These are phyloP conservation scores for Bryopsis sp. DNA, from an alignment of 139 green algal genomes.

Conservation along the genomic window DNA sequence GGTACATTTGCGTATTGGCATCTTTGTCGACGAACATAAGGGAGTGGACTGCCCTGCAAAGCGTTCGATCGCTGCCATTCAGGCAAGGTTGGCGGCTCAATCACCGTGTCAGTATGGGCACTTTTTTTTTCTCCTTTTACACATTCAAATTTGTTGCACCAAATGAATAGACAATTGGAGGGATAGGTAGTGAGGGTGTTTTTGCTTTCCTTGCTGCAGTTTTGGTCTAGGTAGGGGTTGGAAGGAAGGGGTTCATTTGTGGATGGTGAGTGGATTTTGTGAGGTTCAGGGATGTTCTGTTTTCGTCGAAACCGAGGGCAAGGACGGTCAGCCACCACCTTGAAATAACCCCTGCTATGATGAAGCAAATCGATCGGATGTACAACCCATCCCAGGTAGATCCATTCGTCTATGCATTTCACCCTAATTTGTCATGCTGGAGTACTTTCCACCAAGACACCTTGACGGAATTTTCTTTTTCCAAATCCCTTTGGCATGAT, in stretches of 20 bases:
- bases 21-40: constrained; percentile 80
- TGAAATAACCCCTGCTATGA: constrained; percentile 59
- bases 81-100: background rate
- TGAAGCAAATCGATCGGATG: constrained; percentile 37
- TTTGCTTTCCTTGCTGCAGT: too few species aligned
- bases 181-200: too few species aligned
- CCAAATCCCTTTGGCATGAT: too few species aligned
- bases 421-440: constrained; percentile 5
- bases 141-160: too few species aligned
- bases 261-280: too few species aligned
- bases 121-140: constrained; percentile 1
- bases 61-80: constrained; percentile 59
- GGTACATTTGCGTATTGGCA: constrained; percentile 68
- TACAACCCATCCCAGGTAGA: constrained; percentile 65
- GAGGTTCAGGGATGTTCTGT: constrained; percentile 1
- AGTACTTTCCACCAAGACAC: background rate
- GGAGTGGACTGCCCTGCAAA: constrained; percentile 82
- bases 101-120: background rate
- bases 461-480: too few species aligned
- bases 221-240: too few species aligned
- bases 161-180: too few species aligned
- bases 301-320: background rate
- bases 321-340: constrained; percentile 36
- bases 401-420: too few species aligned
- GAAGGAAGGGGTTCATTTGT: too few species aligned